Conservation (phyloP, 306 rosid species). For the Vigna reflexopilosa region DNA sequence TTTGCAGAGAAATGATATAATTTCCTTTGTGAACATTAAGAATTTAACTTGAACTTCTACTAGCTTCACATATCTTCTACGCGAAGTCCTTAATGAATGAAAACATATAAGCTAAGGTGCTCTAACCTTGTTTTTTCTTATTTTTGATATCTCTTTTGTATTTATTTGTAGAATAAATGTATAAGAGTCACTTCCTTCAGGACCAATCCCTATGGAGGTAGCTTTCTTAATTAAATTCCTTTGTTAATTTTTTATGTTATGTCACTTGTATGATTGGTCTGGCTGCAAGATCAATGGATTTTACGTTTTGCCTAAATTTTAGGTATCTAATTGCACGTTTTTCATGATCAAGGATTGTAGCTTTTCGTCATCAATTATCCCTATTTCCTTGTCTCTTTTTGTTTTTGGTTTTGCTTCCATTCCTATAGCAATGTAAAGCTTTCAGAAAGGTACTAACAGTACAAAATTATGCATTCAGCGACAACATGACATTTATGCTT, state of each 20-base stretch:
- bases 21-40: constrained; percentile 22
- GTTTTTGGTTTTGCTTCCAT: background rate
- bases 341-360: too few species aligned
- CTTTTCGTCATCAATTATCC: background rate
- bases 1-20: constrained; percentile 7
- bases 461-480: background rate
- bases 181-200: constrained; percentile 40
- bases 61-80: constrained; percentile 30
- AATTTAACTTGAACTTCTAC: constrained; percentile 27
- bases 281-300: too few species aligned
- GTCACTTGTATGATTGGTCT: too few species aligned
- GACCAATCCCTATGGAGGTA: constrained; percentile 34
- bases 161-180: constrained; percentile 51
- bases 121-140: constrained; percentile 5
- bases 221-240: constrained; percentile 40
- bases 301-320: too few species aligned
- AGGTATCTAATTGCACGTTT: too few species aligned
- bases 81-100: constrained; percentile 21
- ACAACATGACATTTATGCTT: background rate
- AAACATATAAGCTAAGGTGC: constrained; percentile 17
- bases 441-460: background rate
- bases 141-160: constrained; percentile 27
- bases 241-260: background rate
- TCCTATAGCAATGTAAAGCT: background rate
- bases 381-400: background rate